Percentiles rank a stretch among this genome's conserved stretches.
phyloP scores from a whole-genome alignment of 306 rosid genomes.

The Acacia crassicarpa region DNA sequence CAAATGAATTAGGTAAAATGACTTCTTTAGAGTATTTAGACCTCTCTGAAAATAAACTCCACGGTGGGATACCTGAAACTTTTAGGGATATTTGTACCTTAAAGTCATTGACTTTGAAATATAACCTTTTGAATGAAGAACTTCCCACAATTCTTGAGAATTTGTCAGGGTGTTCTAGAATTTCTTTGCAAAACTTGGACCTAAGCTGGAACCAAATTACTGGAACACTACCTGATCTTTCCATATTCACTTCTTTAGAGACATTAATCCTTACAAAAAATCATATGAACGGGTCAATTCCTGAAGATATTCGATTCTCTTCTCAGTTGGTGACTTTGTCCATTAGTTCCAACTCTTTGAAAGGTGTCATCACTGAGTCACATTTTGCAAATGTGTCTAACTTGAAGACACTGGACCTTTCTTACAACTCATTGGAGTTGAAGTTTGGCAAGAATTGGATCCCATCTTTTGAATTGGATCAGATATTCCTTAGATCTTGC shows the following conservation, averaged over 20 bases:
- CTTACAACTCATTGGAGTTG: neutral
- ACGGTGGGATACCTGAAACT: neutral
- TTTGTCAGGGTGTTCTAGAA: constrained; percentile 5
- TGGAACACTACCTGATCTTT: constrained; percentile 18
- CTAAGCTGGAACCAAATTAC: neutral
- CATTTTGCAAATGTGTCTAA: constrained; percentile 6
- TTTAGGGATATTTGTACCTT: constrained; percentile 1
- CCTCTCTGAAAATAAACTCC: neutral
- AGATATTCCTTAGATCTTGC: neutral
- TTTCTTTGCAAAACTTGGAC: constrained; percentile 23
- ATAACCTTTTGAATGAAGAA: neutral
- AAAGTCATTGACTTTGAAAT: neutral
- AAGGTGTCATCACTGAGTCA: constrained; percentile 21
- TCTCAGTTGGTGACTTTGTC: neutral
- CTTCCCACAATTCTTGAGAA: constrained; percentile 1
- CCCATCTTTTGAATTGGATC: constrained; percentile 4
- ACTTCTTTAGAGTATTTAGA: constrained; percentile 7
- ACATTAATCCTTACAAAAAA: neutral
- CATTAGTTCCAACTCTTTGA: neutral
- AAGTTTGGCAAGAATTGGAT: neutral
- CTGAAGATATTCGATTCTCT: neutral
- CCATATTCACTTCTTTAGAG: constrained; percentile 12
- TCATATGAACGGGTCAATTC: neutral
- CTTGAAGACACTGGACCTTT: neutral
- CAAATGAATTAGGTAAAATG: constrained; percentile 14